Base-by-base conservation (phyloP, 106 monocot genomes). In the Triglochin maritima region DNA sequence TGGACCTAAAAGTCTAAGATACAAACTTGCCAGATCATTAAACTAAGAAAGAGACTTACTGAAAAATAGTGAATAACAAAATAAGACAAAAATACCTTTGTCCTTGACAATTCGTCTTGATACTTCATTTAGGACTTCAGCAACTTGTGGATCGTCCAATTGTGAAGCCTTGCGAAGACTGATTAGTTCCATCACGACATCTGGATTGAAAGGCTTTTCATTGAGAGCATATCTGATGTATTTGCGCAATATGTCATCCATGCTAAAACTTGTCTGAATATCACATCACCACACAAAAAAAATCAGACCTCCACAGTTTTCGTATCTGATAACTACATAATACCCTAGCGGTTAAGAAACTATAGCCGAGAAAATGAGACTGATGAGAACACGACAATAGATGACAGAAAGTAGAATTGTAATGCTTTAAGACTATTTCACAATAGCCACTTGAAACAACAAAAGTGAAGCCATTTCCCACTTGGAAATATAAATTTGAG, bases 51-150 rank as follows among this genome's bases (percentile, higher is more conserved):
- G 29, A 29, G 29, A 29, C 29, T 29, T 0, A 29, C 29, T 29
- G 29, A 67, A 66, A 66, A 44, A 17, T 49, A 5, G 46, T 8
- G 46, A 29, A 71, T 9, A 41, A n/a, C 43, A 12, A 62, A 11
- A 41, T 41, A 62, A 57, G 84, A 42, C 13, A 9, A 49, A 49
- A 60, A 62, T 68, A 91, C 96, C 96, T 88, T 86, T 91, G 47
- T 98, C 88, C 72, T 84, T 88, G 45, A 98, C 91, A 82, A 86
- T 86, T 79, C 96, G 79, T 58, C 88, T 98, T 71, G 96, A 91
- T 65, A 81, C 57, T 70, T 98, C 91, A 82, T 88, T 91, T 60
- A 98, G 63, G 79, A 98, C 83, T 67, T 88, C 91, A 58, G 88
- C 84, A 84, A 98, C 88, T 70, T 86, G 81, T 51, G 81, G 64